phyloP scores from a whole-genome alignment of 768 basidiomycete species.

The Boletus subparvulus region DNA sequence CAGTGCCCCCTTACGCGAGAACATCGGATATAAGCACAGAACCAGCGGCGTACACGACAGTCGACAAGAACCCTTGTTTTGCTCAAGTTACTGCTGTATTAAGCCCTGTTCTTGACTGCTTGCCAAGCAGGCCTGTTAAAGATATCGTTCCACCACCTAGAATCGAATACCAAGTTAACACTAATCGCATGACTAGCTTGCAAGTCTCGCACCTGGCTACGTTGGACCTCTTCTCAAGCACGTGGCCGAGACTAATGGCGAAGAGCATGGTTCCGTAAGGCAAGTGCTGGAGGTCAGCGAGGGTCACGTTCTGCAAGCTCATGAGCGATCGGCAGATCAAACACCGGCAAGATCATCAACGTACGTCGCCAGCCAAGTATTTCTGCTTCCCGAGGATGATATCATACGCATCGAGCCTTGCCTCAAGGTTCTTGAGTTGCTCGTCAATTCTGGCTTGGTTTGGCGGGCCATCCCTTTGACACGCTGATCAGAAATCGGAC shows the following conservation, averaged over 20 bases:
- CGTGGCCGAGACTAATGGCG: conserved; percentile 24
- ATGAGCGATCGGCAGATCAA: neutral
- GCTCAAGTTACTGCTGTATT: neutral
- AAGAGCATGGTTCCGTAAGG: conserved; percentile 41
- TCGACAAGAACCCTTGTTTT: neutral
- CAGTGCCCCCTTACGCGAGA: too few relatives aligned
- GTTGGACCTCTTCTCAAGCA: conserved; percentile 40
- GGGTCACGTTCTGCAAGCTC: conserved; percentile 40
- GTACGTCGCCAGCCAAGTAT: conserved; percentile 57
- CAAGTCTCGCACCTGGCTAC: conserved; percentile 39
- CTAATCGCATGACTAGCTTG: too few relatives aligned
- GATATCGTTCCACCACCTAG: conserved; percentile 56
- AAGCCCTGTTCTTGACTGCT: conserved; percentile 41
- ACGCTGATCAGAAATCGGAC: neutral
- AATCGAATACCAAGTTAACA: conserved; percentile 7
- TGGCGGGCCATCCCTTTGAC: conserved; percentile 20
- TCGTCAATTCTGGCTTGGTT: conserved; percentile 23
- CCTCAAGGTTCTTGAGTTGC: conserved; percentile 20
- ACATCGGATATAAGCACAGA: neutral
- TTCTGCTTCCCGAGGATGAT: conserved; percentile 51
- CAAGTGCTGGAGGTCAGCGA: conserved; percentile 60
- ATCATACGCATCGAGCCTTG: conserved; percentile 53
- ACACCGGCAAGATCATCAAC: conserved; percentile 6
- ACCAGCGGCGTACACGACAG: neutral
- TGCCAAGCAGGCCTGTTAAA: conserved; percentile 45